A percentile compares a stretch with the other conserved stretches of the same genome.
These are phyloP conservation scores for Cutaneotrichosporon cavernicola DNA, from an alignment of 1,284 basidiomycete genomes.

Conservation along the genomic window DNA sequence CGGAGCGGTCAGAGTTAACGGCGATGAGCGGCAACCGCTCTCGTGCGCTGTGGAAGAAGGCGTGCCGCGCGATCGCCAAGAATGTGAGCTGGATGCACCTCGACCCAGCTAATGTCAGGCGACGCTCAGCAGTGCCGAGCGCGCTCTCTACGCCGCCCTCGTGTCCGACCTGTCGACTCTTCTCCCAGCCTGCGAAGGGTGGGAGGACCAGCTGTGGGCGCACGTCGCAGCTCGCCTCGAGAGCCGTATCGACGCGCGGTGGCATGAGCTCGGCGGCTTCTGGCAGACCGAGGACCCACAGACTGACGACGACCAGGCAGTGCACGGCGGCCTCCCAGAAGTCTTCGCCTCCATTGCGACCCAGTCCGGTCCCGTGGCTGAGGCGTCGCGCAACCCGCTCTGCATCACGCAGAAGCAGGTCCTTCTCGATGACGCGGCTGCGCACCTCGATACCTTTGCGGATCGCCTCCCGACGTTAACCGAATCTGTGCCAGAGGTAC, in stretches of 20 bases:
- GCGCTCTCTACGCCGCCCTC: conserved; percentile 81
- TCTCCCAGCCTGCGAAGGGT: conserved; percentile 72
- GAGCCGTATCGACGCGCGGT: conserved; percentile 52
- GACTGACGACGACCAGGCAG: conserved; percentile 38
- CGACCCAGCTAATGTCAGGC: conserved; percentile 55
- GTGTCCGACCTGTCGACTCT: conserved; percentile 79
- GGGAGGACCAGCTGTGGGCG: conserved; percentile 96
- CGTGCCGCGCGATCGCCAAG: conserved; percentile 73
- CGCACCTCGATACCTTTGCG: conserved; percentile 72
- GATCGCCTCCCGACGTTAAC: conserved; percentile 55
- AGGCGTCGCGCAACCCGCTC: conserved; percentile 75
- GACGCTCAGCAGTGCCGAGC: conserved; percentile 69
- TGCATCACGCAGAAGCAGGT: conserved; percentile 68
- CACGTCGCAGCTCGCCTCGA: conserved; percentile 82
- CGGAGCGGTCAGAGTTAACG: conserved; percentile 44
- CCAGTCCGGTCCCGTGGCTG: conserved; percentile 38
- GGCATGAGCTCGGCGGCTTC: conserved; percentile 50
- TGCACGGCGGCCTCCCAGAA: conserved; percentile 43
- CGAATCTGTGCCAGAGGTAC: conserved; percentile 1
- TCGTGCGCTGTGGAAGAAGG: conserved; percentile 77
- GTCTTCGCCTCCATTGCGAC: conserved; percentile 47
- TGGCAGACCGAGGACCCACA: conserved; percentile 47
- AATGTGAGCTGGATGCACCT: conserved; percentile 59
- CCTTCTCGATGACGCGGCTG: conserved; percentile 70
- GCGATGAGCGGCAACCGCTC: conserved; percentile 63